Evolutionary conservation across 1,284 basidiomycete species (phyloP).

Genomic region (Malassezia equina): DNA sequence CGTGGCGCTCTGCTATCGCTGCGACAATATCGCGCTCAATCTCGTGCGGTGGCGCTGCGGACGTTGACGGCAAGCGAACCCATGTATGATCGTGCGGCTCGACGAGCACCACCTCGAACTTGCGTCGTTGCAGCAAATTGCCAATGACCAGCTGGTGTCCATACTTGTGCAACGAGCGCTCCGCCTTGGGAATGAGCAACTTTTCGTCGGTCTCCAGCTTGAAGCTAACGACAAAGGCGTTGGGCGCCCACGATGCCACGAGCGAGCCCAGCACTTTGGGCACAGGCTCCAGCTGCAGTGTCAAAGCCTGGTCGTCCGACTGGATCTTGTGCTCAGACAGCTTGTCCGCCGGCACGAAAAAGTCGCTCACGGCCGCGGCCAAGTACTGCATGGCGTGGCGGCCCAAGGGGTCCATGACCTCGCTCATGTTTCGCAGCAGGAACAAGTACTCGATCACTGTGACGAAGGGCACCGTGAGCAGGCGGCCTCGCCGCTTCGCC

Average conservation of each 20-base stretch:
- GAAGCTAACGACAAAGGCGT: slow-evolving; percentile 89
- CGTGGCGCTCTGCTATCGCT: slow-evolving; percentile 66
- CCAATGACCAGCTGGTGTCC: slow-evolving; percentile 96
- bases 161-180: slow-evolving; percentile 75
- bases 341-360: slow-evolving; percentile 81
- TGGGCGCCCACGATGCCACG: slow-evolving; percentile 83
- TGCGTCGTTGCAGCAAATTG: slow-evolving; percentile 79
- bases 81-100: slow-evolving; percentile 51
- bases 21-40: slow-evolving; percentile 84
- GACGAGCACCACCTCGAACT: slow-evolving; percentile 84
- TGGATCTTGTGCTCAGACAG: slow-evolving; percentile 98
- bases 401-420: slow-evolving; percentile 57
- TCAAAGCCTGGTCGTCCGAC: slow-evolving; percentile 71
- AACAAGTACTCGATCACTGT: slow-evolving; percentile 95
- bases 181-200: slow-evolving; percentile 81
- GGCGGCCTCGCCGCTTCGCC: slow-evolving; percentile 61
- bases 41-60: slow-evolving; percentile 49
- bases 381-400: slow-evolving; percentile 82
- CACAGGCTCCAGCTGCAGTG: slow-evolving; percentile 96
- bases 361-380: slow-evolving; percentile 93
- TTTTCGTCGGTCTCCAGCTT: slow-evolving; percentile 86
- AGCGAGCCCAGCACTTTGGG: slow-evolving; percentile 88
- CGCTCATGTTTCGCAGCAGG: slow-evolving; percentile 69
- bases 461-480: slow-evolving; percentile 80
- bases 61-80: slow-evolving; percentile 55